Base-by-base conservation (phyloP, 73 alveolate species). In the Symbiodinium pilosum region DNA sequence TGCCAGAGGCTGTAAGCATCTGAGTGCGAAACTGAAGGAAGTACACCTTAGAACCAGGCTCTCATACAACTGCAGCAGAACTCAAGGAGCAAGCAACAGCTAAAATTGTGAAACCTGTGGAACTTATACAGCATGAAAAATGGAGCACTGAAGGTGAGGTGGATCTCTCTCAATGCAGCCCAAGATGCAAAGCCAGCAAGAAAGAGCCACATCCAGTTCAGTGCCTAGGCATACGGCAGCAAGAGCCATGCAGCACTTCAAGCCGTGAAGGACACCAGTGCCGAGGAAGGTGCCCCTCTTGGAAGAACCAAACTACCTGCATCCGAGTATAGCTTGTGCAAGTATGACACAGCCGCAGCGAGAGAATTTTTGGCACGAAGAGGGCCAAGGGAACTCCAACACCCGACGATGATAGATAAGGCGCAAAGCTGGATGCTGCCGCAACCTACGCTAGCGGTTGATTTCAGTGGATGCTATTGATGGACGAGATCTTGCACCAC, bases 1-100 rank as follows among this genome's bases (percentile, higher is more conserved):
- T 16, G 64, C 64, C 7, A 11, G 64, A 16, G 64, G 16, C 64
- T 11, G 64, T 7, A 47, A 47, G 8, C 40, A 64, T 18, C 83
- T 86, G 26, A 32, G 93, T 24, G 28, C 41, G 36, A 52, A 26
- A 40, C 93, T 86, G 93, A 43, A 86, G 52, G 68, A 47, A 86
- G 36, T 86, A 86, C 32, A 51, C 93, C 93, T 86, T 6, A 30
- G 26, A 21, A 54, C n/a, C 71, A 21, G 18, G 71, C 73, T 54
- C 26, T 26, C 73, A 54, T 16, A 16, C 26, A 30, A 30, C 73
- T 9, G 73, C 34, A 24, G 73, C 73, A 1, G 73, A 54, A 54
- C n/a, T 1, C 7, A 26, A 54, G 73, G 1, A 51, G 73, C 73
- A 30, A 54, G 2, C n/a, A n/a, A n/a, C n/a, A n/a, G n/a, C n/a